Base-by-base conservation (phyloP, 1,284 basidiomycete species). In the Cutaneotrichosporon daszewskae region DNA sequence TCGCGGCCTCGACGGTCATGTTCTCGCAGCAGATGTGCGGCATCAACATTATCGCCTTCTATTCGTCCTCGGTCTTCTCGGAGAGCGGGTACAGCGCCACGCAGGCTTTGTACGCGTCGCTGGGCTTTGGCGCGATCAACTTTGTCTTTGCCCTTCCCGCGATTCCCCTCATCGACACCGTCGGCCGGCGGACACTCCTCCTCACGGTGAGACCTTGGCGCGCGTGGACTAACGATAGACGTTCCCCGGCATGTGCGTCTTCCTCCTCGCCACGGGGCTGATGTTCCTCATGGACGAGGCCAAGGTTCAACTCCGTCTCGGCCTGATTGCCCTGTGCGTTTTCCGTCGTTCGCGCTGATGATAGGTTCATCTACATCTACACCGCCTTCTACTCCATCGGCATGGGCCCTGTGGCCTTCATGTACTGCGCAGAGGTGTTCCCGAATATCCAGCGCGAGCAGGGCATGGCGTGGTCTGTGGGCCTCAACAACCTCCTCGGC, bases 1-100 rank as follows among this genome's bases (percentile, higher is more conserved):
- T 84, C 25, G 86, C 80, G 0, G 78, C 80, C 9, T 75, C 75
- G 48, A 74, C 81, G n/a, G 82, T 86, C 65, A 87, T 87, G 85
- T 79, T 85, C 59, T 79, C 52, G 8, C 62, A 61, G 47, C 61
- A 63, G 43, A 57, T 66, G 55, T 64, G 61, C 14, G 43, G 43
- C 34, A 51, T 62, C 45, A 63, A 62, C 43, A 55, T 50, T 45
- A 57, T 55, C 29, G 35, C 33, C 1, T 32, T 22, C 36, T 46
- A 32, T 17, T n/a, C 45, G 13, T 82, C 82, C 1, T 79, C 78
- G 13, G 76, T 87, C 51, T 87, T 87, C 69, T 54, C 66, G 1
- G 58, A 79, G 54, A 76, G 78, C 13, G 76, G 76, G 22, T 66
- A 60, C 49, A 49, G 54, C 12, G 40, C 46, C 13, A 42, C 39